phyloP scores from a whole-genome alignment of 2,329 filamentous ascomycete species.

The Arthrobotrys iridis region DNA sequence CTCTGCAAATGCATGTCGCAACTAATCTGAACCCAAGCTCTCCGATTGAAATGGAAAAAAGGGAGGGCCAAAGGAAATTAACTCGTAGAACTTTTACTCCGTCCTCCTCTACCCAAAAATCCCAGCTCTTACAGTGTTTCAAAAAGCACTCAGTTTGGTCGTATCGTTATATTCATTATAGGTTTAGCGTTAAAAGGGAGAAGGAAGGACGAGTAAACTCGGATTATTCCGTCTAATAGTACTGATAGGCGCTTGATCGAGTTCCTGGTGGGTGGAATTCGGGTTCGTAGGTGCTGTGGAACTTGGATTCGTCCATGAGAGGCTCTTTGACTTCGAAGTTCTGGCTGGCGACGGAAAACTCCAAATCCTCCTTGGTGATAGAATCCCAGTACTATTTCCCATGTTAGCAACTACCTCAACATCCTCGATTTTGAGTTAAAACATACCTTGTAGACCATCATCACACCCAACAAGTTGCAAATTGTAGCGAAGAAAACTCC shows the following conservation, averaged over 20 bases:
- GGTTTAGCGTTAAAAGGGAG: slow-evolving; percentile 2
- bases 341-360: slow-evolving; percentile 95
- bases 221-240: slow-evolving; percentile 32
- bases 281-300: slow-evolving; percentile 54
- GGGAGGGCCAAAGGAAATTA: slow-evolving; percentile 13
- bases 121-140: slow-evolving; percentile 11
- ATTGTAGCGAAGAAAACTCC: slow-evolving; percentile 93
- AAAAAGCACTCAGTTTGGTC: slow-evolving; percentile 26
- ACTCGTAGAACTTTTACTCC: slow-evolving; percentile 51
- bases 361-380: slow-evolving; percentile 96
- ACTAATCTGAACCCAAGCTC: background rate
- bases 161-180: slow-evolving; percentile 50
- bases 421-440: background rate
- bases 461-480: slow-evolving; percentile 91
- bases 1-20: slow-evolving; percentile 3
- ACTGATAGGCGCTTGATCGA: slow-evolving; percentile 50
- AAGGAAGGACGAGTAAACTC: slow-evolving; percentile 7
- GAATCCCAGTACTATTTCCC: slow-evolving; percentile 92
- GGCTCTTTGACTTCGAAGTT: slow-evolving; percentile 97
- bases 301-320: slow-evolving; percentile 76
- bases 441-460: slow-evolving; percentile 98
- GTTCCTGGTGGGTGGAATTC: slow-evolving; percentile 51
- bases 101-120: slow-evolving; percentile 24
- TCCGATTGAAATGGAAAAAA: background rate
- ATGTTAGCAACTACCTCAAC: slow-evolving; percentile 58